A percentile compares a stretch with the other conserved stretches of the same genome.
phyloP scores from a whole-genome alignment of 2,329 filamentous ascomycete genomes.

The Cladophialophora exuberans region DNA sequence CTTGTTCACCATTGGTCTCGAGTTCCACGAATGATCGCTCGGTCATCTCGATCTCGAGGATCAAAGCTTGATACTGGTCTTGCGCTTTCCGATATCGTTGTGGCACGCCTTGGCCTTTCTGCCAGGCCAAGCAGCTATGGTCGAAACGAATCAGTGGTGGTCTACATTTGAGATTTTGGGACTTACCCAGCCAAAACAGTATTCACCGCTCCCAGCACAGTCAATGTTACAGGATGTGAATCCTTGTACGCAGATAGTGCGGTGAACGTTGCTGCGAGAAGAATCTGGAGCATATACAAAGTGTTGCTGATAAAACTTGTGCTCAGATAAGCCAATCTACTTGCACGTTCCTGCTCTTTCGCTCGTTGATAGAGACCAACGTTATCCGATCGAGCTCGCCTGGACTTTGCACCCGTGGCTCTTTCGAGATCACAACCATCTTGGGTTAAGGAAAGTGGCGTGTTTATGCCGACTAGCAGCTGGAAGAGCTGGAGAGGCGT shows the following conservation, averaged over 20 bases:
- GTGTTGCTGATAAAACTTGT: conserved; percentile 5
- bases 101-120: conserved; percentile 4
- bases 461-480: background rate
- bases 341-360: background rate
- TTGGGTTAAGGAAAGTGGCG: background rate
- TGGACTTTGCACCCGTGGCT: background rate
- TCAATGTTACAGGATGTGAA: background rate
- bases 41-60: conserved; percentile 6
- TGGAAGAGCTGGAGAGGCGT: conserved; percentile 4
- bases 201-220: conserved; percentile 4
- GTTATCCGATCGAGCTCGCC: background rate
- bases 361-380: conserved; percentile 4
- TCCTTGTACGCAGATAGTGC: conserved; percentile 6
- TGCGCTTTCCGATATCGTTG: conserved; percentile 2
- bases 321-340: background rate
- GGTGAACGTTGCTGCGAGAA: conserved; percentile 3
- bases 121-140: conserved; percentile 1
- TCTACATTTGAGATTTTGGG: background rate
- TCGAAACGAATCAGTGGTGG: background rate
- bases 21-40: conserved; percentile 1
- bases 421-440: conserved; percentile 2
- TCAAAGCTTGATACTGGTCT: conserved; percentile 5
- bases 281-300: conserved; percentile 2
- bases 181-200: conserved; percentile 7
- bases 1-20: background rate